Percentiles rank a stretch among this genome's conserved stretches.
phyloP scores from a whole-genome alignment of 495 filamentous ascomycete species.

The Paragyromitra xinjiangensis region DNA sequence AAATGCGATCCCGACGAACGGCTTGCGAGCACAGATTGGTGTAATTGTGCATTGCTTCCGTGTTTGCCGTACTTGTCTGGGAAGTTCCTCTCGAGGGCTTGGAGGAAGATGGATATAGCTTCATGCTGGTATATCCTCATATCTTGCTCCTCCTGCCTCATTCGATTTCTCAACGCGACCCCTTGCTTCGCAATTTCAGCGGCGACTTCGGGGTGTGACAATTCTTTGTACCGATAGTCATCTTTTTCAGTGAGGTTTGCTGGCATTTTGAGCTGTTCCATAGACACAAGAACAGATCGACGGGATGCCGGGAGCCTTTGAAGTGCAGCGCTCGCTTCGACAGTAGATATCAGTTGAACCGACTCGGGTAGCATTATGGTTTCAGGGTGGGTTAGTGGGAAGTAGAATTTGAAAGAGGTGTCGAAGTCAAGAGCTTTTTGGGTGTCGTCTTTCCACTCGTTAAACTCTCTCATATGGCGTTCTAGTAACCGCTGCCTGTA shows the following conservation, averaged over 20 bases:
- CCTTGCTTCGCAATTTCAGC: conserved; percentile 50
- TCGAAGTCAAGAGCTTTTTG: conserved; percentile 45
- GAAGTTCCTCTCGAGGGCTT: conserved; percentile 43
- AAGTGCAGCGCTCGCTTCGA: conserved; percentile 39
- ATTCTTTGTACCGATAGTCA: conserved; percentile 22
- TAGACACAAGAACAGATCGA: conserved; percentile 42
- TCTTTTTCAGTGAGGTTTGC: conserved; percentile 24
- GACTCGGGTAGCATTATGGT: conserved; percentile 50
- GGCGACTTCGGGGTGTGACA: conserved; percentile 45
- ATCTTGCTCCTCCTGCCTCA: conserved; percentile 49
- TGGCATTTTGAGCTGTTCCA: conserved; percentile 42
- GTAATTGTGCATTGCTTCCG: conserved; percentile 31
- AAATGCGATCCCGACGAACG: conserved; percentile 13
- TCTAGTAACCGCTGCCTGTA: conserved; percentile 45
- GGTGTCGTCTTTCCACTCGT: conserved; percentile 52
- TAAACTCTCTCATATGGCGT: conserved; percentile 42
- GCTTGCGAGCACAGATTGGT: conserved; percentile 12
- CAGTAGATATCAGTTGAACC: conserved; percentile 46
- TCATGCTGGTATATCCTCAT: conserved; percentile 47
- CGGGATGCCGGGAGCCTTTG: conserved; percentile 43
- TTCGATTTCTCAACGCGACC: conserved; percentile 41
- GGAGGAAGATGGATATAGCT: conserved; percentile 49
- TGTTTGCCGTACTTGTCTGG: conserved; percentile 51
- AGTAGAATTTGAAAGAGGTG: conserved; percentile 44
- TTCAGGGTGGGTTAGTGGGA: conserved; percentile 32